Base-by-base conservation (phyloP, 2,329 filamentous ascomycete species). In the Claviceps sp. region DNA sequence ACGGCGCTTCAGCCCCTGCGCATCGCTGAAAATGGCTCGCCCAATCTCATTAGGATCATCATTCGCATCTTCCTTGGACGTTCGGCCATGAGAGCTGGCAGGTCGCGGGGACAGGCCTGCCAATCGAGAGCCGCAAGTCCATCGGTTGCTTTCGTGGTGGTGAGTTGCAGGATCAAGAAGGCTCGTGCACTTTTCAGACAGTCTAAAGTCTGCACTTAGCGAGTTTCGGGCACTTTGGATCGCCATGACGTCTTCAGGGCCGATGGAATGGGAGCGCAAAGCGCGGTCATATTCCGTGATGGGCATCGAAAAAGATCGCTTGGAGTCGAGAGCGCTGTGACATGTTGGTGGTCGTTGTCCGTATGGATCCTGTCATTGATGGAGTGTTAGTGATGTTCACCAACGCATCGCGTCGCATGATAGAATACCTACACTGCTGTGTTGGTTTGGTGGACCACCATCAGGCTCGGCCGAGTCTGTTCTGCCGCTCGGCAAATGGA, bases 241-340 rank as follows among this genome's bases (percentile, higher is more conserved):
- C 40, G 71, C 73, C 37, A 71, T 67, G 24, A 75, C 74, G 57
- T 80, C 76, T 40, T 78, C 73, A 2, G 74, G 73, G 1, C 78
- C 76, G 42, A 81, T 67, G 2, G 80, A 82, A 60, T 84, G 79
- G 13, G 80, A 83, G 45, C 79, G 72, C 40, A 84, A 61, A 2
- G 80, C 79, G 44, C 76, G 72, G 55, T 81, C 77, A 55, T 75
- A 79, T 58, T 84, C 79, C 46, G 74, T 79, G 49, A 82, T 72
- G 8, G 79, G 79, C 37, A 82, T 59, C 5, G 81, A 82, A 4
- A 72, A 71, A 7, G 79, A 79, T 52, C 79, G 75, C 59, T 81
- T 78, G 18, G 70, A 65, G 55, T 72, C 72, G 49, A 58, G 56
- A 61, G 66, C 55, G 56, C 30, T 37, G 26, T 16, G 46, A 8